Base-by-base conservation (phyloP, 352 stramenopile species). In the Blastocystis sp. region DNA sequence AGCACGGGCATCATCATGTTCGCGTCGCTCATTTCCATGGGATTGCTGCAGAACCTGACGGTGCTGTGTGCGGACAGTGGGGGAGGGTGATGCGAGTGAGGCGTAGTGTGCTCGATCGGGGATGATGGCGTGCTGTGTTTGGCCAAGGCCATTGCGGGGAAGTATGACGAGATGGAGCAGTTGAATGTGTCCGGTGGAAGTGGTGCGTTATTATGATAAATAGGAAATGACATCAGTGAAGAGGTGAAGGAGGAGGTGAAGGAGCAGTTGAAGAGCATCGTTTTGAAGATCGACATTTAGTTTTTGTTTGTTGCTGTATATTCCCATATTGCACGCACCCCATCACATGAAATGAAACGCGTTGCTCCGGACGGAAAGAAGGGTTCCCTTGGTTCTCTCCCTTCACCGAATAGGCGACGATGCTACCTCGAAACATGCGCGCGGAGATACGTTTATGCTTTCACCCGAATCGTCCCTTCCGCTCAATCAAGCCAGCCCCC, bases 201-300 rank as follows among this genome's bases (percentile, higher is more conserved):
- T 28, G 34, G 24, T 38, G 4, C 7, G 14, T 6, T 28, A n/a
- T 4, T 24, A 43, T 71, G 64, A 71, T 17, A 14, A 7, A 2
- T 64, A 81, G 71, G 66, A 6, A 81, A 81, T 81, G 17, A 24
- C 1, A 17, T 81, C 11, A 81, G 71, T 45, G 71, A 34, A 34
- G 48, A 64, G 21, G 45, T 81, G 45, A 81, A 66, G 43, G 71
- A 81, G 28, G 10, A 24, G 24, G 52, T 81, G 24, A 38, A 48
- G 24, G 48, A 65, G 28, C 21, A 81, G n/a, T 42, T 81, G 34
- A 17, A 42, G 19, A 34, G 21, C 10, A 66, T 81, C 66, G 71
- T 81, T 66, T 34, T 14, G n/a, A 17, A 34, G 34, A 42, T 69
- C 24, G 62, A 69, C 17, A 81, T 81, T 81, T 42, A 21, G 45